These are phyloP conservation scores for Wakefieldia striispora DNA, from an alignment of 768 basidiomycete genomes.

Conservation along the genomic window DNA sequence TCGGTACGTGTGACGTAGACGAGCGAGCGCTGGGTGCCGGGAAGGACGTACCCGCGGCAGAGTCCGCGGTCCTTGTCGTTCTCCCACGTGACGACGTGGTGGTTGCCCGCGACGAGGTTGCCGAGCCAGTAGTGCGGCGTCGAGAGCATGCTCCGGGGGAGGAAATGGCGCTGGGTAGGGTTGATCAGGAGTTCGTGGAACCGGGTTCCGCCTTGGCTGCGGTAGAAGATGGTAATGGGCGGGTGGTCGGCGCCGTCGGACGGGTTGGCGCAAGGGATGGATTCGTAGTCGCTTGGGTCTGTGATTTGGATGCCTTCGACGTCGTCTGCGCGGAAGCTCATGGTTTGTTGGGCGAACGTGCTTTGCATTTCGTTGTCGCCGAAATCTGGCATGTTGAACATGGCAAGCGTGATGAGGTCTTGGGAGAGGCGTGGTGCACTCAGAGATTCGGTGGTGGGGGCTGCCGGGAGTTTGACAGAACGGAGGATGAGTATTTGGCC, in stretches of 20 bases:
- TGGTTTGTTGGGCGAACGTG: constrained; percentile 26
- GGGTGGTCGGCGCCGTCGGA: constrained; percentile 27
- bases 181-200: constrained; percentile 30
- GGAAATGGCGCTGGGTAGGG: constrained; percentile 20
- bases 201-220: constrained; percentile 26
- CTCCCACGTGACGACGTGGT: constrained; percentile 29
- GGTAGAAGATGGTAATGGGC: constrained; percentile 34
- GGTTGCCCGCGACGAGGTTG: constrained; percentile 23
- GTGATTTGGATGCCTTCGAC: constrained; percentile 36
- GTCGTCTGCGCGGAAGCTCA: constrained; percentile 32
- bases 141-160: constrained; percentile 23
- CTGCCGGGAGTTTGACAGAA: constrained; percentile 27
- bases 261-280: constrained; percentile 12
- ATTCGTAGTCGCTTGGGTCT: constrained; percentile 26
- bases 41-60: constrained; percentile 32
- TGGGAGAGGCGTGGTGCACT: constrained; percentile 19
- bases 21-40: constrained; percentile 33
- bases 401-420: constrained; percentile 30
- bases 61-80: constrained; percentile 17
- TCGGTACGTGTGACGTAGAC: constrained; percentile 28
- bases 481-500: constrained; percentile 52
- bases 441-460: neutral
- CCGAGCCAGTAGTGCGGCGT: constrained; percentile 31
- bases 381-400: constrained; percentile 31
- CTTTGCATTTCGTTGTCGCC: constrained; percentile 28